These are phyloP conservation scores for grape (Vitis vinifera) DNA, from an alignment of 164 flowering plant species.

Conservation along the genomic window DNA sequence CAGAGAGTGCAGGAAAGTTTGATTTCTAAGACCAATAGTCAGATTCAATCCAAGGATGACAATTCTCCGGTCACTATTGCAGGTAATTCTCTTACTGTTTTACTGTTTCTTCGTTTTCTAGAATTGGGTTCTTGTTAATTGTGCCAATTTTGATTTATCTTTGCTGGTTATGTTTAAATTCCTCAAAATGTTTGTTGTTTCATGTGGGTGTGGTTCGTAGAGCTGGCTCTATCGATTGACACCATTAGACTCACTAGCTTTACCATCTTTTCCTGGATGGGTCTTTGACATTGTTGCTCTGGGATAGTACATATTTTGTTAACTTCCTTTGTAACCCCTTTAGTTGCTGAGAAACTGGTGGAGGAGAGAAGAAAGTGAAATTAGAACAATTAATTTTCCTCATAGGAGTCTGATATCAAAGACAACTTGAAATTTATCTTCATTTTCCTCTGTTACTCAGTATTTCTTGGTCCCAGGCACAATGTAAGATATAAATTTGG, in stretches of 20 bases:
- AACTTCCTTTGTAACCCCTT: too few species aligned
- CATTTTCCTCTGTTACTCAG: too few species aligned
- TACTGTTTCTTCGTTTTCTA: not conserved
- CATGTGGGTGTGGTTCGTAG: not conserved
- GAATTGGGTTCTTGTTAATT: conserved; percentile 7
- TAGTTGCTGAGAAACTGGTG: too few species aligned
- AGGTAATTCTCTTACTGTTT: conserved; percentile 30
- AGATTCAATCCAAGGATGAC: conserved; percentile 62
- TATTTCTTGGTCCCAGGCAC: too few species aligned
- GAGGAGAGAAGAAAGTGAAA: too few species aligned
- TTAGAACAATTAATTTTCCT: too few species aligned
- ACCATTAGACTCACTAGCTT: not conserved
- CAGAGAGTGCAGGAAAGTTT: conserved; percentile 56
- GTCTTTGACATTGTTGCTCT: too few species aligned
- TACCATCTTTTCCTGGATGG: too few species aligned
- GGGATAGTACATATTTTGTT: too few species aligned
- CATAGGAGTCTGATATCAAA: too few species aligned
- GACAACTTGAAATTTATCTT: too few species aligned
- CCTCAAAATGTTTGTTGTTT: not conserved
- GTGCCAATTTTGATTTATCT: not conserved
- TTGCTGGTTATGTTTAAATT: not conserved
- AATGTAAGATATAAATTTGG: too few species aligned
- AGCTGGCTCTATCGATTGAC: not conserved
- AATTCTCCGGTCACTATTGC: conserved; percentile 75
- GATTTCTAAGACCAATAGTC: conserved; percentile 31